These are phyloP conservation scores for Aspergillus biplanus DNA, from an alignment of 495 filamentous ascomycete species.

Conservation along the genomic window DNA sequence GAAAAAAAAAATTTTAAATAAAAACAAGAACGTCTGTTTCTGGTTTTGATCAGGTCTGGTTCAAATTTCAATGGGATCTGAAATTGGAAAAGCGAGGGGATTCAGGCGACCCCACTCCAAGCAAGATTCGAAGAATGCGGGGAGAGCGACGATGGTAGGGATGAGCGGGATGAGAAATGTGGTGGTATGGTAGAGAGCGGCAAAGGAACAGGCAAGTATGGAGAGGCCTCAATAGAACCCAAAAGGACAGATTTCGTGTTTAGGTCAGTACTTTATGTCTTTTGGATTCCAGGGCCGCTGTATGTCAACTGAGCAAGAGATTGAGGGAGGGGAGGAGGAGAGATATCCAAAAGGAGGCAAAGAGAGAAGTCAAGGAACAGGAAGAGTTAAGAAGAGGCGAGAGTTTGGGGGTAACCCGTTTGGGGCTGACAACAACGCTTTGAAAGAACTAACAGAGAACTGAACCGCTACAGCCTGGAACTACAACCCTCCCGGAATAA, in stretches of 20 bases:
- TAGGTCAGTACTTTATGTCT: background rate
- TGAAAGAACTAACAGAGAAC: background rate
- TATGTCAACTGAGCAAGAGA: background rate
- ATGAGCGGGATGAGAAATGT: conserved; percentile 2
- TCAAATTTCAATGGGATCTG: background rate
- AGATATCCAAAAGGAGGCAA: conserved; percentile 3
- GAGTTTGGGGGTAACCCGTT: conserved; percentile 21
- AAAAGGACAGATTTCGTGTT: conserved; percentile 2
- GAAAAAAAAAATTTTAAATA: no score
- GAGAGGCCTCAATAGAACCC: conserved; percentile 13
- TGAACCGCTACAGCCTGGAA: background rate
- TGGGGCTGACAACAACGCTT: conserved; percentile 15
- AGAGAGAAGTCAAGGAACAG: conserved; percentile 5
- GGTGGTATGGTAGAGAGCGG: conserved; percentile 8
- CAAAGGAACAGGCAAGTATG: conserved; percentile 15
- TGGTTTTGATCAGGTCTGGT: background rate
- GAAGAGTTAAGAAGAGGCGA: conserved; percentile 15
- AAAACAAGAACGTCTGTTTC: no score
- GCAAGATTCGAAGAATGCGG: conserved; percentile 27
- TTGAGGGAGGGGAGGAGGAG: conserved; percentile 16
- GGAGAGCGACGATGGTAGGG: conserved; percentile 21
- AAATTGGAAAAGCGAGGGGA: background rate
- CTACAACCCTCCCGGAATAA: background rate
- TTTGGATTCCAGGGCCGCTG: background rate
- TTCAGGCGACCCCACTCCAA: conserved; percentile 26